phyloP scores from a whole-genome alignment of 176 grass and related monocot genomes.

The Guadua angustifolia region DNA sequence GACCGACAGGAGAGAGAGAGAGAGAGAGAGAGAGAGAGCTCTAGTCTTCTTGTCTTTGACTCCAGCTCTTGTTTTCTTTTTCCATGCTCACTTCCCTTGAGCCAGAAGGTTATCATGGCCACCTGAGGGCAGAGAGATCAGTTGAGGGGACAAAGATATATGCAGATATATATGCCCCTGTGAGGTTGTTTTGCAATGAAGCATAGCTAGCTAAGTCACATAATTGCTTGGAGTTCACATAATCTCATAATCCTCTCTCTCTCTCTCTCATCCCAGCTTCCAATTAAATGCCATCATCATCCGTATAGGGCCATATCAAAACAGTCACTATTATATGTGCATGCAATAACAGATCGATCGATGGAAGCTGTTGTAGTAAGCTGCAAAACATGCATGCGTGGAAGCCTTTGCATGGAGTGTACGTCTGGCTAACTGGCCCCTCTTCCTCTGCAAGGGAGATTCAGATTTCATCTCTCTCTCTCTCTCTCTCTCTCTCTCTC shows the following conservation, averaged over 20 bases:
- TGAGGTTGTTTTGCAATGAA: constrained; percentile 83
- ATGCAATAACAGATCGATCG: constrained; percentile 66
- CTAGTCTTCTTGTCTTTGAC: constrained; percentile 97
- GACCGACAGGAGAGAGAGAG: background rate
- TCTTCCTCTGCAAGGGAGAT: constrained; percentile 53
- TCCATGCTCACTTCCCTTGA: constrained; percentile 74
- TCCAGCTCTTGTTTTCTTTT: constrained; percentile 88
- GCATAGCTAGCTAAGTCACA: constrained; percentile 52
- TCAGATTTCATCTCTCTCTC: background rate
- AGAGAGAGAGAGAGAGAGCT: background rate
- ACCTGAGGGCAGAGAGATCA: constrained; percentile 59
- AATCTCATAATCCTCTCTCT: constrained; percentile 41
- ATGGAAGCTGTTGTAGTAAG: constrained; percentile 55
- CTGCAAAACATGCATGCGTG: constrained; percentile 66
- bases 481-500: constrained; percentile 16
- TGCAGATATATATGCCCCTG: constrained; percentile 34
- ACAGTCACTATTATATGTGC: constrained; percentile 52
- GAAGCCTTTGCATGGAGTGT: constrained; percentile 93
- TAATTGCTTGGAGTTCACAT: constrained; percentile 93
- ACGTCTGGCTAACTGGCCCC: constrained; percentile 73
- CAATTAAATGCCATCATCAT: constrained; percentile 48
- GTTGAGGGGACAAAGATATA: constrained; percentile 49
- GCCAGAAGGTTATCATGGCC: constrained; percentile 78
- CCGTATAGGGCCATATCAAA: constrained; percentile 42
- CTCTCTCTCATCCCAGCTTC: constrained; percentile 26